Percentiles rank a stretch among this genome's conserved stretches.
These are phyloP conservation scores for Cutaneotrichosporon mucoides DNA, from an alignment of 1,284 basidiomycete species.

Conservation along the genomic window DNA sequence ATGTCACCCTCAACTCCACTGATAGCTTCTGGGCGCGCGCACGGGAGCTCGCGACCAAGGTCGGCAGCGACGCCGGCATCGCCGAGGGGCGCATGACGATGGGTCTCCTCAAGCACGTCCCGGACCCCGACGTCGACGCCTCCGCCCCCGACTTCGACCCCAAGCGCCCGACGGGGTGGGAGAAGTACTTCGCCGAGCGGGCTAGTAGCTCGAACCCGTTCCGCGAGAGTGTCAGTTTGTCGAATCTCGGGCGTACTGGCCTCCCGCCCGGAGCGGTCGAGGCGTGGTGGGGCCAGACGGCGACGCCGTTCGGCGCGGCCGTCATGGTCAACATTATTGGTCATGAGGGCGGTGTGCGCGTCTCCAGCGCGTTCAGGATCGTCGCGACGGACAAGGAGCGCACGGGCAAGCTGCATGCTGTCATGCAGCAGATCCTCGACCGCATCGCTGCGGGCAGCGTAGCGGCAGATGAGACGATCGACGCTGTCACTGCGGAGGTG, in stretches of 20 bases:
- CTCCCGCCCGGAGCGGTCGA: conserved; percentile 29
- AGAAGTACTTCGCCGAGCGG: conserved; percentile 30
- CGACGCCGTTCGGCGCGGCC: conserved; percentile 19
- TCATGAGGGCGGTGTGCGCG: conserved; percentile 30
- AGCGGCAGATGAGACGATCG: conserved; percentile 9
- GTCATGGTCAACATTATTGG: conserved; percentile 26
- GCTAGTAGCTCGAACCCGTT: conserved; percentile 14
- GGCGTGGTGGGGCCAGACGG: conserved; percentile 32
- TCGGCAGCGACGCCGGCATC: neutral
- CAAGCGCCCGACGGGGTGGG: conserved; percentile 35
- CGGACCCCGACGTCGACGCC: conserved; percentile 19
- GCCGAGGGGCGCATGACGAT: conserved; percentile 23
- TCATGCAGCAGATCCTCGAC: conserved; percentile 8
- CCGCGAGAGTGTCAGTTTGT: conserved; percentile 23
- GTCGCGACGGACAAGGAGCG: conserved; percentile 14
- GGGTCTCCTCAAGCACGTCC: conserved; percentile 35
- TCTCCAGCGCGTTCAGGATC: conserved; percentile 28
- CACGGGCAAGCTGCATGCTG: neutral
- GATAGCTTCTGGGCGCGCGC: conserved; percentile 29
- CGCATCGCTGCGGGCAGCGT: conserved; percentile 4
- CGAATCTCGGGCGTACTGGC: conserved; percentile 31
- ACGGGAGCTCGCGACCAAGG: neutral
- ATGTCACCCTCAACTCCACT: conserved; percentile 4
- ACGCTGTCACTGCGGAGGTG: neutral
- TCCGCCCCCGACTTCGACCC: conserved; percentile 12